Percentiles rank a stretch among this genome's conserved stretches.
Evolutionary conservation across 495 filamentous ascomycete genomes (phyloP).

Genomic region (Delitschia confertaspora): DNA sequence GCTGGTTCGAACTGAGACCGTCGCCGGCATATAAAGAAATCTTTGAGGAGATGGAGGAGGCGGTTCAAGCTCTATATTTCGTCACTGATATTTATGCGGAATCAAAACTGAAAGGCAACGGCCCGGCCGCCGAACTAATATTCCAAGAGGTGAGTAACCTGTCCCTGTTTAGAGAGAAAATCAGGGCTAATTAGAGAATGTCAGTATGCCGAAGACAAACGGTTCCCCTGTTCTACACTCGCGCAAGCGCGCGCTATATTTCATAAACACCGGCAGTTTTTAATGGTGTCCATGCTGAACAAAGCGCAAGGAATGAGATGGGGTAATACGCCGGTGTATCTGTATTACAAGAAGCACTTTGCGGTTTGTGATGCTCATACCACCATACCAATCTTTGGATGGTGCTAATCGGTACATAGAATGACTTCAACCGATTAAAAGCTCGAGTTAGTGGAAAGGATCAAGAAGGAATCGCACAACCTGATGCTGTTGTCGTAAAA

Average conservation of each 20-base stretch:
- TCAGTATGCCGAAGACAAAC: constrained; percentile 25
- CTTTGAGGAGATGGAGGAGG: constrained; percentile 60
- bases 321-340: constrained; percentile 46
- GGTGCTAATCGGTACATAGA: not conserved
- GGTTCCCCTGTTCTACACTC: constrained; percentile 26
- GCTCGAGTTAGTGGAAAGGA: constrained; percentile 8
- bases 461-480: not conserved
- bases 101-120: constrained; percentile 19
- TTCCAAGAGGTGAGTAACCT: constrained; percentile 26
- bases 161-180: not conserved
- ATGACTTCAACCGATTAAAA: constrained; percentile 8
- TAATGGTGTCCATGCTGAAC: constrained; percentile 52
- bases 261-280: constrained; percentile 45
- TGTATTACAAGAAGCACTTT: constrained; percentile 45
- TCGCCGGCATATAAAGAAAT: constrained; percentile 50
- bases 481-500: not conserved
- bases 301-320: constrained; percentile 48
- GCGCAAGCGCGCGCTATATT: constrained; percentile 46
- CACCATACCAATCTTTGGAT: not conserved
- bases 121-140: constrained; percentile 25
- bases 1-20: constrained; percentile 68
- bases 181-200: constrained; percentile 3
- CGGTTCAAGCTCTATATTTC: constrained; percentile 61
- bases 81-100: constrained; percentile 44
- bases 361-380: constrained; percentile 29